These are phyloP conservation scores for Hypoxylon sp. DNA, from an alignment of 2,329 filamentous ascomycete genomes.

Conservation along the genomic window DNA sequence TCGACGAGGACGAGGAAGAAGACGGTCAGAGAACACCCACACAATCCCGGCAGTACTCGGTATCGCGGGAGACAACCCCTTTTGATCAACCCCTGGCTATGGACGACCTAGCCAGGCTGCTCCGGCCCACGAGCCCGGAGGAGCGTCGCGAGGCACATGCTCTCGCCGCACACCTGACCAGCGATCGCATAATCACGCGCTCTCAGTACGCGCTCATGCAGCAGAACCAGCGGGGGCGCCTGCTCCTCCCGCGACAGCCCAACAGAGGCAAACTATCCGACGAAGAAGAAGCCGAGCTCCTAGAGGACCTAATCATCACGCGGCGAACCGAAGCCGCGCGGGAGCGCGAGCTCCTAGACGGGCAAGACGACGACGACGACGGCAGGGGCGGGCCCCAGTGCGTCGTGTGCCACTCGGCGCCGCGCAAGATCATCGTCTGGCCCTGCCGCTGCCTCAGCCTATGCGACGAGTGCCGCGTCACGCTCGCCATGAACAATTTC, in stretches of 20 bases:
- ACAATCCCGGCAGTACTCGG: conserved; percentile 65
- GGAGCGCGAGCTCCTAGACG: conserved; percentile 25
- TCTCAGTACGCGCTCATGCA: conserved; percentile 79
- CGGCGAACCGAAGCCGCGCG: conserved; percentile 58
- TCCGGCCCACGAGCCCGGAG: conserved; percentile 83
- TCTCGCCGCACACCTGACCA: conserved; percentile 83
- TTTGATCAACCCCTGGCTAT: conserved; percentile 75
- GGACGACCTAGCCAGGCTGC: conserved; percentile 80
- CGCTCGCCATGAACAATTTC: conserved; percentile 96
- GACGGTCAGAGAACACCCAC: conserved; percentile 80
- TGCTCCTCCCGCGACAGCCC: conserved; percentile 66
- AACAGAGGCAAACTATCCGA: conserved; percentile 60
- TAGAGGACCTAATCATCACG: conserved; percentile 73
- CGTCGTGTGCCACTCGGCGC: conserved; percentile 91
- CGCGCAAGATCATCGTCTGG: conserved; percentile 93
- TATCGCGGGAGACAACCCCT: conserved; percentile 68
- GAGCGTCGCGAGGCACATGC: conserved; percentile 86
- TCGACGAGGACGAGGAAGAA: conserved; percentile 57
- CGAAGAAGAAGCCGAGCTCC: conserved; percentile 72
- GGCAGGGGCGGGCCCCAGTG: conserved; percentile 82
- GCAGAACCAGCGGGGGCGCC: conserved; percentile 76
- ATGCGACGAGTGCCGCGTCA: conserved; percentile 95
- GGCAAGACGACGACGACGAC: conserved; percentile 62
- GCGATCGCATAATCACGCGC: conserved; percentile 82
- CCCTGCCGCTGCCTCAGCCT: conserved; percentile 94